Conservation (phyloP, 1,139 yeast species). For the Zygotorulaspora mrakii region DNA sequence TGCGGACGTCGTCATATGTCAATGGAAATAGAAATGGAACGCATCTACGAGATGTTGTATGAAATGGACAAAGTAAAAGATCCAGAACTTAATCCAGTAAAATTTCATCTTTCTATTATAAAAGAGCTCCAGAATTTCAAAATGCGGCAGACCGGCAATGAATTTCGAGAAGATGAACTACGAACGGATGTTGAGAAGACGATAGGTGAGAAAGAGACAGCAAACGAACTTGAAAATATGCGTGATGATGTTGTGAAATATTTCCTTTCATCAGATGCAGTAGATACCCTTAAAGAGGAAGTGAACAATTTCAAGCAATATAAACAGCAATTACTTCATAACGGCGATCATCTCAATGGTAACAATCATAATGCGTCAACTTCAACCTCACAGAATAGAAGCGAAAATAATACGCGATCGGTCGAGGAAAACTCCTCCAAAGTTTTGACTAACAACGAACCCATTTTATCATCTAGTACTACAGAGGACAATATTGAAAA, state of each 20-base stretch:
- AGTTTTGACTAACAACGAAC: constrained; percentile 1
- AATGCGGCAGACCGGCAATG: constrained; percentile 10
- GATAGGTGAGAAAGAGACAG: constrained; percentile 1
- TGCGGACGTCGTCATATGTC: constrained; percentile 76
- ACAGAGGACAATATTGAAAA: constrained; percentile 1
- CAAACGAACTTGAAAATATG: constrained; percentile 18
- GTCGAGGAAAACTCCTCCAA: background rate
- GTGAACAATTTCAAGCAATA: constrained; percentile 34
- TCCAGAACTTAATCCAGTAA: constrained; percentile 35
- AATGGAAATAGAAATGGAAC: constrained; percentile 75
- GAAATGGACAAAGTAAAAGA: constrained; percentile 34
- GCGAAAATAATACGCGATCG: constrained; percentile 4
- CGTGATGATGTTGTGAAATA: constrained; percentile 27
- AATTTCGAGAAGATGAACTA: background rate
- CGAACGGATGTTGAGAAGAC: background rate
- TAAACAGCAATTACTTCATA: constrained; percentile 20
- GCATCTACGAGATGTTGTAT: constrained; percentile 55
- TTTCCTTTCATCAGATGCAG: constrained; percentile 28
- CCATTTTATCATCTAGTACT: constrained; percentile 1
- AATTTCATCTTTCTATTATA: constrained; percentile 36
- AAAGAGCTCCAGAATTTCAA: constrained; percentile 35
- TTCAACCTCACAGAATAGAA: background rate
- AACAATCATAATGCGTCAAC: no score
- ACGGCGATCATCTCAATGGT: constrained; percentile 5
- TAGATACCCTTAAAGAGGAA: constrained; percentile 32